Conservation (phyloP, 441 rosid genomes). For the Adansonia gregorii region DNA sequence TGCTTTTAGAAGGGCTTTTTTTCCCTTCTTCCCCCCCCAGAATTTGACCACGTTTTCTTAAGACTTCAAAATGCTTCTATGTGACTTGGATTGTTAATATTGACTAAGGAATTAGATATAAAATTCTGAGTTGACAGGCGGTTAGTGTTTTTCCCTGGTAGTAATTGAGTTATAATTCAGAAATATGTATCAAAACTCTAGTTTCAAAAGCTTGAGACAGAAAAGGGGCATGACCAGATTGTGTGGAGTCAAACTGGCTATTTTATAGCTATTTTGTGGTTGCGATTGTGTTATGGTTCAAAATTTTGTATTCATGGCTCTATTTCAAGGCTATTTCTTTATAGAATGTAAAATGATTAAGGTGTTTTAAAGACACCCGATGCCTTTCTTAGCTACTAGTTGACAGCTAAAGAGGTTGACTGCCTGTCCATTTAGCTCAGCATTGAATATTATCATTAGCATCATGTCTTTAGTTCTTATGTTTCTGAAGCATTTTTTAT, state of each 20-base stretch:
- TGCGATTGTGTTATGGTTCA: background rate
- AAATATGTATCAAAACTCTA: slow-evolving; percentile 9
- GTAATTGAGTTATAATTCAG: slow-evolving; percentile 4
- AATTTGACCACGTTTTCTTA: background rate
- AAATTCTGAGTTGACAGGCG: background rate
- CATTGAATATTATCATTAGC: background rate
- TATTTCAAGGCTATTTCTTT: slow-evolving; percentile 2
- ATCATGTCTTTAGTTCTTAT: background rate
- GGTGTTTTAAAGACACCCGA: slow-evolving; percentile 6
- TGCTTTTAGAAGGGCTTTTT: background rate
- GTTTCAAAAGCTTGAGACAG: slow-evolving; percentile 14
- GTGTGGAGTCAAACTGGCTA: slow-evolving; percentile 3
- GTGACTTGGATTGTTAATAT: background rate
- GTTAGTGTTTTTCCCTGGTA: slow-evolving; percentile 6
- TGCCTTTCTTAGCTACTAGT: slow-evolving; percentile 3
- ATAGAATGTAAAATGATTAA: background rate
- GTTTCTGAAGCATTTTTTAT: background rate
- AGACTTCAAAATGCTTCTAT: background rate
- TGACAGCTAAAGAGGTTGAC: slow-evolving; percentile 7
- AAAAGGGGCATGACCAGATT: background rate
- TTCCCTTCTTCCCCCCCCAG: background rate
- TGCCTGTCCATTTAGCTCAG: slow-evolving; percentile 8
- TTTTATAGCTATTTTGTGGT: background rate
- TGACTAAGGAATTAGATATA: background rate
- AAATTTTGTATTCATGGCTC: background rate